phyloP scores from a whole-genome alignment of 495 filamentous ascomycete genomes.

The Penicillium paxilli region DNA sequence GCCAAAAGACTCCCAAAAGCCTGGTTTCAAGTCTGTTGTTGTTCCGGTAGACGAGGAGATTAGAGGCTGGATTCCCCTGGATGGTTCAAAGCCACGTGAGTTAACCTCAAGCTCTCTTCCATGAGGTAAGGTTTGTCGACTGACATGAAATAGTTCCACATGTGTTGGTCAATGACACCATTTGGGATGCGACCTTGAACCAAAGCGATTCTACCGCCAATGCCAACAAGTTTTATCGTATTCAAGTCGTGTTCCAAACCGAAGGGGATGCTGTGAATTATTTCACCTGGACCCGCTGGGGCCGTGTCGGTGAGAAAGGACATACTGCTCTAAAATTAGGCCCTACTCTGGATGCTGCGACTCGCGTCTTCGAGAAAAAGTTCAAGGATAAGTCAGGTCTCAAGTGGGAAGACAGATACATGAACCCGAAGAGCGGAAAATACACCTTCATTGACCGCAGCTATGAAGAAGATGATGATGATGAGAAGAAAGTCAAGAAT shows the following conservation, averaged over 20 bases:
- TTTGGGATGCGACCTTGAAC: constrained; percentile 59
- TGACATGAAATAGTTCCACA: constrained; percentile 8
- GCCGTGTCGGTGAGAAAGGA: constrained; percentile 73
- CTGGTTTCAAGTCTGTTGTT: constrained; percentile 35
- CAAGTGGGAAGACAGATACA: constrained; percentile 61
- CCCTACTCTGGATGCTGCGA: constrained; percentile 45
- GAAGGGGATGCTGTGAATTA: constrained; percentile 28
- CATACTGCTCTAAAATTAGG: constrained; percentile 51
- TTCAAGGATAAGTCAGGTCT: constrained; percentile 80
- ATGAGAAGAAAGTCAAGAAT: constrained; percentile 35
- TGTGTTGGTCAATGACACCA: constrained; percentile 66
- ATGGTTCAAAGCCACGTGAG: background rate
- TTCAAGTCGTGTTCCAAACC: constrained; percentile 47
- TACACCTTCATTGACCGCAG: constrained; percentile 75
- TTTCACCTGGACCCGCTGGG: constrained; percentile 71
- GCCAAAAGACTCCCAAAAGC: constrained; percentile 45
- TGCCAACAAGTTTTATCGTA: constrained; percentile 74
- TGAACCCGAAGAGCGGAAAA: constrained; percentile 60
- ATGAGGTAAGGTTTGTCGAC: background rate
- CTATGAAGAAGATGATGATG: constrained; percentile 69
- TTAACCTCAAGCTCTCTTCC: background rate
- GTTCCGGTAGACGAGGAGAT: constrained; percentile 55
- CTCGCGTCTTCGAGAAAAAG: constrained; percentile 62
- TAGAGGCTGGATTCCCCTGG: too few relatives aligned
- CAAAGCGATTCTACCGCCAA: constrained; percentile 53